Base-by-base conservation (phyloP, 176 grass and related monocot genomes). In the Aegilops umbellulata region DNA sequence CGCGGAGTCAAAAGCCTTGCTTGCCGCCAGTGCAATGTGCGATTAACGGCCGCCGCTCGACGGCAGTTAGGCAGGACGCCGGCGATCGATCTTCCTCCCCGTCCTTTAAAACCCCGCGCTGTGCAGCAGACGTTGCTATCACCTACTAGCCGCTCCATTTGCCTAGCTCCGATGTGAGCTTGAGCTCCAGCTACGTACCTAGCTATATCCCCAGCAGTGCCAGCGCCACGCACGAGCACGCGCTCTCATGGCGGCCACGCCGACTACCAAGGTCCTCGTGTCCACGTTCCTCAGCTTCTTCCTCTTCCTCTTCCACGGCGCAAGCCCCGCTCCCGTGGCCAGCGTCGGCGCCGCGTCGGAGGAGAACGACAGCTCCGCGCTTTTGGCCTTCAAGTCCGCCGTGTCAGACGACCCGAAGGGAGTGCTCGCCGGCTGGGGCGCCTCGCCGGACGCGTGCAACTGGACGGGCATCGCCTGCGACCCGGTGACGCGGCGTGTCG, bases 381-480 rank as follows among this genome's bases (percentile, higher is more conserved):
- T 96, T 27, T 30, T 99, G 4, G 75, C 85, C 36, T 96, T 99
- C 31, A 84, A 79, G 17, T 88, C 88, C 2, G 31, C 84, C 17
- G 65, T 96, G 63, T 82, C 90, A 15, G 65, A 32, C 0, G 97
- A 92, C 24, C 87, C 90, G 1, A 82, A 77, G 1, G 82, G 82
- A 34, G 86, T 31, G 1, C 86, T 99, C 12, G 20, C 70, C 1
- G 38, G 65, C 55, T 96, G 94, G 97, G 88, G 51, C 16, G 8
- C 17, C 34, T 79, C 90, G 1, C 14, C 7, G 0, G 60, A 89
- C n/a, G 69, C 84, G 35, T 99, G 97, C 88, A 88, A 91, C 42
- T 99, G 97, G 97, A 94, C 90, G 6, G 94, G 97, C 8, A 57
- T 99, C 25, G 81, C 64, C 1, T 99, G 97, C 76, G 74, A 91